Conservation (phyloP, 345 rosid species). For the Corchorus olitorius region DNA sequence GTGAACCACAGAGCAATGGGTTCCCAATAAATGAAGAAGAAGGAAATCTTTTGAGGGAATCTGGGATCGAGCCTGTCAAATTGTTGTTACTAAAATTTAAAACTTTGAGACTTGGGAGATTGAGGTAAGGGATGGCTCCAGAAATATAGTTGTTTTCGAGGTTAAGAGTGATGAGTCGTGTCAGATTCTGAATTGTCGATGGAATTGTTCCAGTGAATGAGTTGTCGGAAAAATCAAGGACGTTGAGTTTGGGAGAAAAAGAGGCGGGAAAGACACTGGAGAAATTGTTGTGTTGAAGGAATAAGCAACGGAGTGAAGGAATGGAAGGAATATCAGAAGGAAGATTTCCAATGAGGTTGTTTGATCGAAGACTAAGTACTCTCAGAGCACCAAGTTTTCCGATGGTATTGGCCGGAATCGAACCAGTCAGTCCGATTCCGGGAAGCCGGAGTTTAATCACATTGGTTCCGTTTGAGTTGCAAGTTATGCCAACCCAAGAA, state of each 20-base stretch:
- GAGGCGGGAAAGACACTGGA: slow-evolving; percentile 47
- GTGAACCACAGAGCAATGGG: slow-evolving; percentile 60
- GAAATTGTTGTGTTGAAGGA: slow-evolving; percentile 70
- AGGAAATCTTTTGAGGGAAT: slow-evolving; percentile 47
- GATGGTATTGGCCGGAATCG: slow-evolving; percentile 53
- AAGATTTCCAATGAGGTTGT: slow-evolving; percentile 56
- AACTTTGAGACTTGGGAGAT: slow-evolving; percentile 48
- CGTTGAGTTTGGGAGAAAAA: slow-evolving; percentile 46
- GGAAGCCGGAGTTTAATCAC: slow-evolving; percentile 67
- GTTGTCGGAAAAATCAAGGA: slow-evolving; percentile 68
- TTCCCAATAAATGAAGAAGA: slow-evolving; percentile 59
- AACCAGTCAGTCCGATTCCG: slow-evolving; percentile 66
- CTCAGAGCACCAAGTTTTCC: slow-evolving; percentile 55
- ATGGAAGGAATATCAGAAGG: slow-evolving; percentile 68
- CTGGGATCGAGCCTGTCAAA: slow-evolving; percentile 68
- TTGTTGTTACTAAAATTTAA: slow-evolving; percentile 65
- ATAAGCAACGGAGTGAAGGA: slow-evolving; percentile 53
- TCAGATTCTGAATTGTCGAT: slow-evolving; percentile 33
- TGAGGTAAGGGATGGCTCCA: slow-evolving; percentile 50
- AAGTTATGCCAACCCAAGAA: slow-evolving; percentile 67
- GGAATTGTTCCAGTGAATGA: slow-evolving; percentile 64
- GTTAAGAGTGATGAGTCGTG: slow-evolving; percentile 42
- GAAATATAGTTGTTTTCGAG: slow-evolving; percentile 60
- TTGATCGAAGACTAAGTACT: slow-evolving; percentile 76
- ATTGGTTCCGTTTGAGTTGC: slow-evolving; percentile 39